phyloP scores from a whole-genome alignment of 805 yeast genomes.

The Teunomyces atbi region DNA sequence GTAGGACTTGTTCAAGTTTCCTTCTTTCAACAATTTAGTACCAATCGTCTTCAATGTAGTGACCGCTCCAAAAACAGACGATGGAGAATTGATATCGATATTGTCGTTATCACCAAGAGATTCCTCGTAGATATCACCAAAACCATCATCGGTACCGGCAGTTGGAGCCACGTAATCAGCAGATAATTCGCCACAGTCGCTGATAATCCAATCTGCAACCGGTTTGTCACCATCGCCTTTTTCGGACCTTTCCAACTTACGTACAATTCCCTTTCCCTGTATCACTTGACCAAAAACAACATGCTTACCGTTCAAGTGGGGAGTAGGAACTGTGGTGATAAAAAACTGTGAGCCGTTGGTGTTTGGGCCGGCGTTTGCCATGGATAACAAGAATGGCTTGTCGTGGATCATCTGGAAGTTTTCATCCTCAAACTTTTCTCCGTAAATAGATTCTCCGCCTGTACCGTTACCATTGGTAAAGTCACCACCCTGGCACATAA shows the following conservation, averaged over 20 bases:
- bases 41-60: constrained; percentile 72
- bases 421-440: constrained; percentile 79
- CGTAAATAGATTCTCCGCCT: constrained; percentile 47
- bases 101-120: constrained; percentile 69
- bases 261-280: constrained; percentile 74
- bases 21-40: constrained; percentile 67
- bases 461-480: constrained; percentile 43
- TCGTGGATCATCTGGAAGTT: constrained; percentile 75
- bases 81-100: constrained; percentile 59
- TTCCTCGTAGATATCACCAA: constrained; percentile 83
- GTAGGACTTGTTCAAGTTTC: constrained; percentile 55
- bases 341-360: constrained; percentile 97
- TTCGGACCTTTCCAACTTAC: constrained; percentile 69
- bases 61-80: constrained; percentile 65
- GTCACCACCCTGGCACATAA: constrained; percentile 96
- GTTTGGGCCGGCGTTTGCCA: constrained; percentile 96
- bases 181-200: constrained; percentile 76
- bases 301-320: constrained; percentile 93
- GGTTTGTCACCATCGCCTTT: constrained; percentile 75
- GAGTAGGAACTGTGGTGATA: constrained; percentile 88
- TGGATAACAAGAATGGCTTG: constrained; percentile 82
- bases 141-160: constrained; percentile 62
- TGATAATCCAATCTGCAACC: constrained; percentile 61
- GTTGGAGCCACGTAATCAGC: constrained; percentile 54
- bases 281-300: constrained; percentile 93